Conservation (phyloP, 2,329 filamentous ascomycete genomes). For the Lasiodiplodia citricola region DNA sequence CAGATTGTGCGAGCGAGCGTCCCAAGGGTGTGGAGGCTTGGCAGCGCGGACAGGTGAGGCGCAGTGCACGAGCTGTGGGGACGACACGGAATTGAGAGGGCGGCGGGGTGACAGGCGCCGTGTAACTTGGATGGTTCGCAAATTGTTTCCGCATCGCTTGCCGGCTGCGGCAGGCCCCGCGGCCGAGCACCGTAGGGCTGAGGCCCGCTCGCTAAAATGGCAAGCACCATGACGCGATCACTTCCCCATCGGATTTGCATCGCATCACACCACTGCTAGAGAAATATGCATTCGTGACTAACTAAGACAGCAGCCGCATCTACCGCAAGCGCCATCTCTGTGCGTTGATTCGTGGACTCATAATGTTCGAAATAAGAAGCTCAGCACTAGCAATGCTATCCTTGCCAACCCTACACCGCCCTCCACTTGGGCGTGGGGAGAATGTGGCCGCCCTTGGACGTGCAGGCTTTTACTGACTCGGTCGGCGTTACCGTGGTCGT, state of each 20-base stretch:
- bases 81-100: not conserved
- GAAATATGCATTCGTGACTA: not conserved
- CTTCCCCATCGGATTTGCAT: not conserved
- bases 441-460: constrained; percentile 40
- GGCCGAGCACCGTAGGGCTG: constrained; percentile 2
- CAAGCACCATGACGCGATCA: not conserved
- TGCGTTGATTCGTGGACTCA: constrained; percentile 10
- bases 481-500: constrained; percentile 44
- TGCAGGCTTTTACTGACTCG: constrained; percentile 42
- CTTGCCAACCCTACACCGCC: not conserved
- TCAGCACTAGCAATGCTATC: not conserved
- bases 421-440: not conserved
- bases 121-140: not conserved
- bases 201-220: not conserved
- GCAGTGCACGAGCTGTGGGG: not conserved
- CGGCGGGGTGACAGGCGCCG: not conserved
- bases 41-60: not conserved
- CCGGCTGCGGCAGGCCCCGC: not conserved
- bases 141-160: constrained; percentile 3
- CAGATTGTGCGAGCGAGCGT: not conserved
- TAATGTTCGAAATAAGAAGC: not conserved
- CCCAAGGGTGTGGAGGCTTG: not conserved
- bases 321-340: not conserved
- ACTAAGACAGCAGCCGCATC: not conserved
- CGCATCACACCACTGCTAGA: not conserved